phyloP scores from a whole-genome alignment of 2,329 filamentous ascomycete genomes.

The Colletotrichum cuscutae region DNA sequence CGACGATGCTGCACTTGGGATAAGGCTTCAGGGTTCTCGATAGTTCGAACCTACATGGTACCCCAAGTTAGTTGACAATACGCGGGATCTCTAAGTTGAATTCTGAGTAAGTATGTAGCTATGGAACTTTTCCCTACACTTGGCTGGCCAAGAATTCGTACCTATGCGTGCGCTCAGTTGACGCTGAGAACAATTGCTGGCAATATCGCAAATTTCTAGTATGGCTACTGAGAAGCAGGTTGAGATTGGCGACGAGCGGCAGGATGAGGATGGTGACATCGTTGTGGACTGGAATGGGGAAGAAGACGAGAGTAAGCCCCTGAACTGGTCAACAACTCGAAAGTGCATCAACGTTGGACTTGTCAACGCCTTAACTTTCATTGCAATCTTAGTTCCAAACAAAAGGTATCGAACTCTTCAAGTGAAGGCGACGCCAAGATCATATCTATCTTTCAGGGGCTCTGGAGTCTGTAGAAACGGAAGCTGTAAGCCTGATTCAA shows the following conservation, averaged over 20 bases:
- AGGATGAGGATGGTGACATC: slow-evolving; percentile 1
- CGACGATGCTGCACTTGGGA: not conserved
- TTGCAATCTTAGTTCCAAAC: slow-evolving; percentile 40
- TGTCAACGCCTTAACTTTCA: slow-evolving; percentile 51
- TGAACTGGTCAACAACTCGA: slow-evolving; percentile 63
- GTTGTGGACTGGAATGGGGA: slow-evolving; percentile 68
- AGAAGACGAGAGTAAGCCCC: slow-evolving; percentile 66
- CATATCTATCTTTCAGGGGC: not conserved
- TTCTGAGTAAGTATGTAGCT: not conserved
- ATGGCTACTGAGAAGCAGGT: not conserved
- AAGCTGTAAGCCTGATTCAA: not conserved
- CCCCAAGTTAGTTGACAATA: not conserved
- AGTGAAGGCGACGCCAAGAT: not conserved
- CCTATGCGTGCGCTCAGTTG: not conserved
- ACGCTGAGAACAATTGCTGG: too few relatives aligned
- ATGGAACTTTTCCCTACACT: not conserved
- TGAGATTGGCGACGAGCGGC: not conserved
- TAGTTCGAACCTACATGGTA: not conserved
- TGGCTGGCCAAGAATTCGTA: not conserved
- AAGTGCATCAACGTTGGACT: slow-evolving; percentile 49
- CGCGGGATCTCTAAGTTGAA: not conserved
- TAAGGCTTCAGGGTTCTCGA: not conserved
- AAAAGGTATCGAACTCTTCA: not conserved
- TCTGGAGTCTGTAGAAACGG: not conserved
- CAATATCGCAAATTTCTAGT: not conserved